Evolutionary conservation across 352 stramenopile species (phyloP), one percentile per base, ranked within the genome.

Genomic region (Pythium brachiatum): DNA sequence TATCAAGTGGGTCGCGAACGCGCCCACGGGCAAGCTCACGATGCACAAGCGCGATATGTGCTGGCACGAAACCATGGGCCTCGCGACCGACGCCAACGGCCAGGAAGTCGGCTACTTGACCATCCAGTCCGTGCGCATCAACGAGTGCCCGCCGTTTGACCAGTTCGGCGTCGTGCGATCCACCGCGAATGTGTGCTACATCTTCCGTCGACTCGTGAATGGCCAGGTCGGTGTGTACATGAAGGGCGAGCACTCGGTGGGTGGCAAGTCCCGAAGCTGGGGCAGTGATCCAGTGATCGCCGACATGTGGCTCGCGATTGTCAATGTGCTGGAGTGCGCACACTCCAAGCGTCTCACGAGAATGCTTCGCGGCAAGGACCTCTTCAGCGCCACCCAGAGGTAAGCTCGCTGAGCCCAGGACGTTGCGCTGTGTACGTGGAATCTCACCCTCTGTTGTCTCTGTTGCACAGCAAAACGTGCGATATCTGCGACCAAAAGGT

Each of bases 31-130:
- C 47, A 90, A 83, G 51, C 64, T 88, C 13, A 63, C 55, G 23
- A 66, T 87, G 44, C 75, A 83, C 72, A 89, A 89, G 60, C 71
- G 79, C 47, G 81, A 89, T 47, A 43, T 86, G 43, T 89, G 81
- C 60, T 90, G 75, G 73, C 58, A 88, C 53, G 81, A 90, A 34
- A 69, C 86, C 50, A 78, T 85, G 50, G 79, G 79, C 2, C 53
- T 83, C 44, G 82, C 69, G n/a, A 60, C 62, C 32, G 76, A 89
- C 50, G 61, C 58, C 13, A 71, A 75, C 51, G 81, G 77, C 15
- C 56, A 86, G 8, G 72, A 88, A 23, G 59, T 90, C 34, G 81
- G 75, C n/a, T 90, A 81, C 31, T 61, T 86, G 5, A 69, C 84
- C 50, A 85, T 87, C 70, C 73, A 89, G 50, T 87, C 74, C 0